Evolutionary conservation across 495 filamentous ascomycete species (phyloP), one percentile per base, ranked within the genome.

Genomic region (Aspergillus indologenus): DNA sequence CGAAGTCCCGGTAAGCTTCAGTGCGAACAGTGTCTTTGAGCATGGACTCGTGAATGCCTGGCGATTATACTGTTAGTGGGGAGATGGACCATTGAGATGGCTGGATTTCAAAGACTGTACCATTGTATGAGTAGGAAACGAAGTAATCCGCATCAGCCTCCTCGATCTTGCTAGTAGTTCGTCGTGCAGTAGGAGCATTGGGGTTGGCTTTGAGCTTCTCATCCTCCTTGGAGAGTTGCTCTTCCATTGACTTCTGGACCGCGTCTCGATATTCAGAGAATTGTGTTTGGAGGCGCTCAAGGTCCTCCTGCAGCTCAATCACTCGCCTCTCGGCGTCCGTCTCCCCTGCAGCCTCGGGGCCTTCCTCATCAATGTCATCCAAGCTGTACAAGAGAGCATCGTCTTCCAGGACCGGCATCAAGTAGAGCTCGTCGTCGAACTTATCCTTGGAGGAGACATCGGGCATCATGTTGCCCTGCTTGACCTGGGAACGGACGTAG

Each of bases 41-140:
- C 92, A 96, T 96, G 14, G 85, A 89, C 65, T 95, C 89, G 73
- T 96, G 92, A 63, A 96, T 96, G 40, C 87, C 89, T 90, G 44
- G 34, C 17, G 12, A 26, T 6, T 19, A 45, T 18, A 18, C 3
- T 43, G 45, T 67, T 61, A 70, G 69, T 53, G 45, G 45, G 21
- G 3, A 55, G 55, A 50, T 12, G 47, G 6, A 4, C 5, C 12
- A 40, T 40, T 4, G 34, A 29, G 34, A 40, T 40, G 12, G 5
- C 7, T 11, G 12, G 34, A 2, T 6, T 14, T 40, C 34, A 40
- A 22, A 40, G 57, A 49, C 43, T 75, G n/a, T 70, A 87, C 87
- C 83, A 71, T 90, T 90, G 70, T 85, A 83, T 19, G 88, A 81
- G 62, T 96, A 96, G 0, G 90, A 91, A 31, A 84, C 81, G 68